These are phyloP conservation scores for Zopfia rhizophila DNA, from an alignment of 2,329 filamentous ascomycete genomes.

Conservation along the genomic window DNA sequence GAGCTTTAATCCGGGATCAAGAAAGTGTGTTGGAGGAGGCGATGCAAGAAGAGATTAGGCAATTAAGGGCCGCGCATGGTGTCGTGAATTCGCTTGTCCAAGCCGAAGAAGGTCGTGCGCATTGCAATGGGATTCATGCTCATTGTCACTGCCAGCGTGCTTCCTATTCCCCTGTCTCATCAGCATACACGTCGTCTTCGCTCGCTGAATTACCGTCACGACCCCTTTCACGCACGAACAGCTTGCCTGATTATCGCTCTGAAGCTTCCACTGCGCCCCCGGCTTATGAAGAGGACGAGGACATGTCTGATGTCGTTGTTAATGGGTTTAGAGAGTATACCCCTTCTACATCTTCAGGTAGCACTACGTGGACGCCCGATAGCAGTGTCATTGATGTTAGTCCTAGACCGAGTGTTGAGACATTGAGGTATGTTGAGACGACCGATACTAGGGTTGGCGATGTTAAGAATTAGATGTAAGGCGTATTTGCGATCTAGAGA, in stretches of 20 bases:
- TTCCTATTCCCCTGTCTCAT: conserved; percentile 39
- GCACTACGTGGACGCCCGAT: conserved; percentile 49
- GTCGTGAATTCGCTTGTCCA: conserved; percentile 62
- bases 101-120: conserved; percentile 49
- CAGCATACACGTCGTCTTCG: conserved; percentile 41
- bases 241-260: conserved; percentile 58
- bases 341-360: conserved; percentile 36
- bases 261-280: conserved; percentile 51
- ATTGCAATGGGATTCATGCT: conserved; percentile 16
- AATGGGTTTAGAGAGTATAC: conserved; percentile 57
- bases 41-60: conserved; percentile 59
- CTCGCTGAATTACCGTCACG: conserved; percentile 46
- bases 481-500: too few species aligned
- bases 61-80: conserved; percentile 63
- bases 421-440: conserved; percentile 40
- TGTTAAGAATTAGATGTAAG: conserved; percentile 15
- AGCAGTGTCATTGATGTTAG: conserved; percentile 52
- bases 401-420: conserved; percentile 51
- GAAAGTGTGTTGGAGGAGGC: conserved; percentile 58
- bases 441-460: conserved; percentile 31
- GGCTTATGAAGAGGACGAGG: conserved; percentile 54
- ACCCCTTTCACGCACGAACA: conserved; percentile 49
- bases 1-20: conserved; percentile 58
- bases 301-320: conserved; percentile 49
- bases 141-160: conserved; percentile 29